Evolutionary conservation across 192 early-diverging fungal genomes (phyloP), one percentile per base, ranked within the genome.

Genomic region (Helicostylum pulchrum): DNA sequence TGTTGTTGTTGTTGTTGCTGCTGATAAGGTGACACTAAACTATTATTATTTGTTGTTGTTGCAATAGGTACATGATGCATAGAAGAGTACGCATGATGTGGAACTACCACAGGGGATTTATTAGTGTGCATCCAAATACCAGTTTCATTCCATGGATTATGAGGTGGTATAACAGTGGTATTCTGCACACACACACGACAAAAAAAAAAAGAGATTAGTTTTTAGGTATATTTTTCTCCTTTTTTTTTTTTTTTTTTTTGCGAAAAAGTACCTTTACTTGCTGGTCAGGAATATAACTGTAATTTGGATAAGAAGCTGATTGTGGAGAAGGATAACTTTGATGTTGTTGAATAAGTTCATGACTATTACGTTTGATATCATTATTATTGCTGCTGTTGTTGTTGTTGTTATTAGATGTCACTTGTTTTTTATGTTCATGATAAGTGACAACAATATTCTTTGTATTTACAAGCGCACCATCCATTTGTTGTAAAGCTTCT

Each of bases 401-500:
- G 39, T 58, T 34, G 54, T 56, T 39, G 55, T 44, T 14, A 32
- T 56, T 26, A 0, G 32, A 39, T 39, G 31, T 6, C 15, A 36
- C n/a, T 2, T 19, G 83, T 68, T 97, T 94, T 81, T 94, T 92
- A 72, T 92, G 91, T 78, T 95, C 93, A 64, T 92, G 92, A 55
- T 94, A 85, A 23, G 90, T 92, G 52, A 97, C 92, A 70, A 94
- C 90, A 64, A 97, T 86, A 31, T 89, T 92, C 81, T 97, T 97
- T 61, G 62, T 70, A 56, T 83, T 79, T 36, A 93, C 68, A 63
- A 90, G 82, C 61, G 88, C 83, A 62, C 88, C 85, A 82, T 95
- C 92, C 94, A 95, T 95, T 76, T 92, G 89, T 53, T 85, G 80
- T 47, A 92, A 85, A 50, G 95, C 95, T 79, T 86, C 88, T 71